A percentile compares a stretch with the other conserved stretches of the same genome.
Conservation (phyloP, 495 filamentous ascomycete genomes). For the Penicillium salamii region DNA sequence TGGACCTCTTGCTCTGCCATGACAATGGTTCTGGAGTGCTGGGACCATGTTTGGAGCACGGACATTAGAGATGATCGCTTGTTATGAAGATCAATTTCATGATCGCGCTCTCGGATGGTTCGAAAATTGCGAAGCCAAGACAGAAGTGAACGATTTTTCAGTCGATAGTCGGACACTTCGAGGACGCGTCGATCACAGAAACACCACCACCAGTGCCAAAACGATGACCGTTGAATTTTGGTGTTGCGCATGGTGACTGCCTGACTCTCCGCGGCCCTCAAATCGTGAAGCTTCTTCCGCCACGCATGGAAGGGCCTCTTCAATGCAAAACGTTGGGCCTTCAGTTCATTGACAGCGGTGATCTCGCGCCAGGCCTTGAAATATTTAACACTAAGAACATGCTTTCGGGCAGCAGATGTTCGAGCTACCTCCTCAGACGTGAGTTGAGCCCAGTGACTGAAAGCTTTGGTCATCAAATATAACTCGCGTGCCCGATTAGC, state of each 20-base stretch:
- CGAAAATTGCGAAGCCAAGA: slow-evolving; percentile 45
- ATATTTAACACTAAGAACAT: slow-evolving; percentile 67
- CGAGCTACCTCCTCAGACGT: slow-evolving; percentile 57
- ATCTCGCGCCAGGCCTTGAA: slow-evolving; percentile 77
- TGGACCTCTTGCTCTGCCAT: slow-evolving; percentile 32
- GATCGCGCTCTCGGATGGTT: slow-evolving; percentile 40
- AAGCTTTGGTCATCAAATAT: slow-evolving; percentile 67
- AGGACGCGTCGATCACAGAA: slow-evolving; percentile 55
- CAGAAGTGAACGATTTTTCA: slow-evolving; percentile 46
- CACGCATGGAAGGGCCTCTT: slow-evolving; percentile 56
- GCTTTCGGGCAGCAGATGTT: slow-evolving; percentile 60
- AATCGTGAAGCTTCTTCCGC: slow-evolving; percentile 41
- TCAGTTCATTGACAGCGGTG: slow-evolving; percentile 66
- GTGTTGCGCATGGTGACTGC: slow-evolving; percentile 45
- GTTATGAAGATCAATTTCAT: slow-evolving; percentile 36
- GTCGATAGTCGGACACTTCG: slow-evolving; percentile 46
- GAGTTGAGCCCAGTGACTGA: slow-evolving; percentile 68
- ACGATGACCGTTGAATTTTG: slow-evolving; percentile 43
- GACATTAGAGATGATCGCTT: slow-evolving; percentile 24
- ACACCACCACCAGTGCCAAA: slow-evolving; percentile 56
- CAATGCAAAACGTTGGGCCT: slow-evolving; percentile 59
- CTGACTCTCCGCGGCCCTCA: slow-evolving; percentile 31
- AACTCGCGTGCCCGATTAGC: slow-evolving; percentile 61
- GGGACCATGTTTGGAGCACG: slow-evolving; percentile 32
- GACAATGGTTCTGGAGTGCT: slow-evolving; percentile 26